These are phyloP conservation scores for Termitomyces sp. DNA, from an alignment of 768 basidiomycete species.

Conservation along the genomic window DNA sequence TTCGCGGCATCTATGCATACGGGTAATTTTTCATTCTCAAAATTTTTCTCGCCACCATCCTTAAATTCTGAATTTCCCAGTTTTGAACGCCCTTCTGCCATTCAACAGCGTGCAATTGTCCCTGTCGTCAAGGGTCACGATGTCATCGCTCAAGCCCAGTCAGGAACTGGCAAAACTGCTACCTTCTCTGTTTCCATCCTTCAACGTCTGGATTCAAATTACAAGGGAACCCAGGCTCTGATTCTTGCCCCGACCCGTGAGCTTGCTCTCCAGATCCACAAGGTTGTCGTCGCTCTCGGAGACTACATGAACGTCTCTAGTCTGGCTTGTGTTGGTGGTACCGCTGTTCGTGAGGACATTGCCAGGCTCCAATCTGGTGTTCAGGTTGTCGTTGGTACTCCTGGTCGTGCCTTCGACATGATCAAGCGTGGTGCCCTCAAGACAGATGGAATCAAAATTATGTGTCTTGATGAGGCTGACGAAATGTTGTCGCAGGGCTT, in stretches of 20 bases:
- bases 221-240: slow-evolving; percentile 95
- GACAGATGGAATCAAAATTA: slow-evolving; percentile 86
- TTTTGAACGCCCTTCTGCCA: slow-evolving; percentile 98
- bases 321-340: slow-evolving; percentile 97
- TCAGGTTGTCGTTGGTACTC: slow-evolving; percentile 92
- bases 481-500: slow-evolving; percentile 98
- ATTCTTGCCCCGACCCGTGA: slow-evolving; percentile 98
- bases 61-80: slow-evolving; percentile 30
- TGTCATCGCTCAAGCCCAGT: slow-evolving; percentile 98
- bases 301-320: slow-evolving; percentile 97
- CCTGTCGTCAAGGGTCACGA: slow-evolving; percentile 98
- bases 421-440: slow-evolving; percentile 91
- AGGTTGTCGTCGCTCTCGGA: slow-evolving; percentile 93
- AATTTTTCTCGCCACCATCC: background rate
- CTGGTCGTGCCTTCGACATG: slow-evolving; percentile 97
- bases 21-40: slow-evolving; percentile 51
- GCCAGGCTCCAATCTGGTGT: slow-evolving; percentile 92
- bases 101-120: slow-evolving; percentile 98
- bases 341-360: slow-evolving; percentile 98
- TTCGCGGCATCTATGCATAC: slow-evolving; percentile 99
- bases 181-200: slow-evolving; percentile 99
- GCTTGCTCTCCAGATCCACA: slow-evolving; percentile 98
- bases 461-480: slow-evolving; percentile 99
- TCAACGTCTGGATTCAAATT: slow-evolving; percentile 42
- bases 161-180: slow-evolving; percentile 98